Percentiles rank a stretch among this genome's conserved stretches.
These are phyloP conservation scores for Chrysoporthe puriensis DNA, from an alignment of 2,329 filamentous ascomycete genomes.

Conservation along the genomic window DNA sequence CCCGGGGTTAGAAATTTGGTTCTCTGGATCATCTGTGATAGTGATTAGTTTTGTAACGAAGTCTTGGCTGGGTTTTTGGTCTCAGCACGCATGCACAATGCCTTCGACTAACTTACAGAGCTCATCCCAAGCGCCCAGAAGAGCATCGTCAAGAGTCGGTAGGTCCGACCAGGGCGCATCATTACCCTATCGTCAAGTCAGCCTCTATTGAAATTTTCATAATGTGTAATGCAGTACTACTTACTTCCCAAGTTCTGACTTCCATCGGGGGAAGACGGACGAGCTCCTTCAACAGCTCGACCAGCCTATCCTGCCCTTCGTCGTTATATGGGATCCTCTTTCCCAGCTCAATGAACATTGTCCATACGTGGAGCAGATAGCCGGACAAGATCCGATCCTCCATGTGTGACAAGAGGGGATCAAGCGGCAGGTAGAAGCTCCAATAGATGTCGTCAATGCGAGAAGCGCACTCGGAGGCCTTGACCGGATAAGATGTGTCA, in stretches of 20 bases:
- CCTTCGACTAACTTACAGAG: constrained; percentile 13
- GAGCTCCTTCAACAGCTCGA: constrained; percentile 24
- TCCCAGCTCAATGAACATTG: constrained; percentile 28
- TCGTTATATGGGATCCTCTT: constrained; percentile 26
- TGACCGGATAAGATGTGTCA: neutral
- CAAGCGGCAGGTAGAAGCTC: constrained; percentile 28
- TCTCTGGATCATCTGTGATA: constrained; percentile 23
- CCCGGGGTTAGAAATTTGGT: constrained; percentile 23
- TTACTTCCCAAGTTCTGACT: constrained; percentile 29
- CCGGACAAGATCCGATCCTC: constrained; percentile 28
- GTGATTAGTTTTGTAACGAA: neutral
- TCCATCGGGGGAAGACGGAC: constrained; percentile 28
- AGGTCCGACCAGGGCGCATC: constrained; percentile 28
- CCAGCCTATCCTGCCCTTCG: constrained; percentile 25
- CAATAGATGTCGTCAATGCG: constrained; percentile 29
- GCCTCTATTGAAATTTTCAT: constrained; percentile 5
- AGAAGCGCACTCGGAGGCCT: constrained; percentile 22
- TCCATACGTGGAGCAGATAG: constrained; percentile 28
- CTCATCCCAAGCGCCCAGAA: constrained; percentile 27
- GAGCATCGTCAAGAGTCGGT: constrained; percentile 27
- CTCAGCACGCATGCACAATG: neutral
- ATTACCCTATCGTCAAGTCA: constrained; percentile 20
- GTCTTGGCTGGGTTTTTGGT: neutral
- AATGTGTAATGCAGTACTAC: neutral
- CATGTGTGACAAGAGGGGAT: constrained; percentile 24